phyloP scores from a whole-genome alignment of 2,329 filamentous ascomycete genomes.

The Botrytis byssoidea region DNA sequence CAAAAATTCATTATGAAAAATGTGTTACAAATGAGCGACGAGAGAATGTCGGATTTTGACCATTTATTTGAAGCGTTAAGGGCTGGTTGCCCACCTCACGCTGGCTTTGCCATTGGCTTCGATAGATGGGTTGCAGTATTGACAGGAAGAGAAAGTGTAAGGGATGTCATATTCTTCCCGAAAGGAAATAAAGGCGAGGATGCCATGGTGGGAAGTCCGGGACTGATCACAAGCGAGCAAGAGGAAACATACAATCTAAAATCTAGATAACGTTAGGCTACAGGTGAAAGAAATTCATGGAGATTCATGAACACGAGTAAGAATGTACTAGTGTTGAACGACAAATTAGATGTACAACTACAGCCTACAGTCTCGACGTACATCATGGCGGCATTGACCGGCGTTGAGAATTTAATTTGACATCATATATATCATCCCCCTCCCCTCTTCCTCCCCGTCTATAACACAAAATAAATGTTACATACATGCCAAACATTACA shows the following conservation, averaged over 20 bases:
- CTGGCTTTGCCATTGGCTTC: slow-evolving; percentile 89
- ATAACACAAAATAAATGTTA: background rate
- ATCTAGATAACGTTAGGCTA: background rate
- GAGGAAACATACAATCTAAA: slow-evolving; percentile 26
- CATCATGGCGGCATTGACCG: background rate
- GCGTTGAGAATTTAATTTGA: background rate
- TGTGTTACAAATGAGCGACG: slow-evolving; percentile 58
- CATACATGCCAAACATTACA: background rate
- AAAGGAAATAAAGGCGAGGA: slow-evolving; percentile 92
- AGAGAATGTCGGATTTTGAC: slow-evolving; percentile 61
- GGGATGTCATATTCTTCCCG: slow-evolving; percentile 95
- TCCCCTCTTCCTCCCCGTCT: background rate
- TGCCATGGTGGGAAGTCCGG: slow-evolving; percentile 75
- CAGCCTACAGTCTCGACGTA: background rate
- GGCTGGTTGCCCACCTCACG: slow-evolving; percentile 89
- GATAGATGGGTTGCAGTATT: slow-evolving; percentile 82
- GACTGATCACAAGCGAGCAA: slow-evolving; percentile 56
- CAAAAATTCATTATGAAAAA: slow-evolving; percentile 84
- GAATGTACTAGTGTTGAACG: background rate
- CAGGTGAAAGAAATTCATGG: background rate
- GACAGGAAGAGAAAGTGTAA: slow-evolving; percentile 71
- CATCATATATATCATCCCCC: no score
- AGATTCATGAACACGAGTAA: background rate
- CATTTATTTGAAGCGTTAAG: slow-evolving; percentile 81
- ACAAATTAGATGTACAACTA: background rate